These are phyloP conservation scores for Cornus controversa DNA, from an alignment of 148 eudicot species.

Conservation along the genomic window DNA sequence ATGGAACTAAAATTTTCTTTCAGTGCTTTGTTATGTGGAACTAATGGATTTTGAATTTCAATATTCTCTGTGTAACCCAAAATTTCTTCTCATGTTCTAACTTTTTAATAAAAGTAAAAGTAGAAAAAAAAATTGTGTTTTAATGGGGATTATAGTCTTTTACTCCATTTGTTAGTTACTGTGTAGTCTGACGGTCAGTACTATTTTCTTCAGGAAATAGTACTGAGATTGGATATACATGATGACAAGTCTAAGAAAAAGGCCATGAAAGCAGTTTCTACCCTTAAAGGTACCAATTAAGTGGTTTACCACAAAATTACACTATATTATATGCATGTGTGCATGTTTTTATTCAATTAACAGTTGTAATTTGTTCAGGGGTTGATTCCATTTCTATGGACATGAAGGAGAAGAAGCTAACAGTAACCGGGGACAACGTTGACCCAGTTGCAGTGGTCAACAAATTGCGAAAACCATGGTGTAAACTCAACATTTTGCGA, in stretches of 20 bases:
- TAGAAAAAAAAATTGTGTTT: background rate
- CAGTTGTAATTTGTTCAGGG: background rate
- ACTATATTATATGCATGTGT: too few species aligned
- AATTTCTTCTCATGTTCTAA: too few species aligned
- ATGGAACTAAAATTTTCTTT: too few species aligned
- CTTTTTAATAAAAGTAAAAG: background rate
- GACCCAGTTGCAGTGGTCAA: background rate
- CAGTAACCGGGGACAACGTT: background rate
- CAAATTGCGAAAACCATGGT: background rate
- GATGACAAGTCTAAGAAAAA: background rate
- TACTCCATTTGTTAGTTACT: background rate
- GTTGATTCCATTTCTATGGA: background rate
- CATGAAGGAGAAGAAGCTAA: background rate
- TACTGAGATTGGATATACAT: background rate
- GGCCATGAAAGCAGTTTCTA: background rate
- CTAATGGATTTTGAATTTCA: too few species aligned
- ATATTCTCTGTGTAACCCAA: too few species aligned
- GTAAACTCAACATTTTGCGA: too few species aligned
- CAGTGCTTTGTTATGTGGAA: background rate
- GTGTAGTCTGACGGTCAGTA: background rate
- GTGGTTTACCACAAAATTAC: too few species aligned
- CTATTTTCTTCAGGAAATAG: background rate
- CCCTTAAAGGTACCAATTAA: background rate
- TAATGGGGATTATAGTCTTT: background rate
- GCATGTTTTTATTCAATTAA: too few species aligned